Percentiles rank a stretch among this genome's conserved stretches.
These are phyloP conservation scores for Mortierella sp. DNA, from an alignment of 371 early-diverging fungal species.

Conservation along the genomic window DNA sequence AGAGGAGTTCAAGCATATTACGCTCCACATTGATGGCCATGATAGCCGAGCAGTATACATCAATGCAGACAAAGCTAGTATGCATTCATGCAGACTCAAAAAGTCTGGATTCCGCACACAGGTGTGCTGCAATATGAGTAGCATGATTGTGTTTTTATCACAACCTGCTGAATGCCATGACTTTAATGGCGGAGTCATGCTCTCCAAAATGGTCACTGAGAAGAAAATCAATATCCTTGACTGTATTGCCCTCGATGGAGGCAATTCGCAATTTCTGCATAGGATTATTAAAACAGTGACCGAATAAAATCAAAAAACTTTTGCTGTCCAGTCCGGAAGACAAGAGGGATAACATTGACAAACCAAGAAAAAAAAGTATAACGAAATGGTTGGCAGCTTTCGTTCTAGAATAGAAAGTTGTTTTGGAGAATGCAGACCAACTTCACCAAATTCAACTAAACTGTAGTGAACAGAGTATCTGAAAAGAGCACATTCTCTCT, in stretches of 20 bases:
- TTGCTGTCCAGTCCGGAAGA: not conserved
- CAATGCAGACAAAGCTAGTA: no score
- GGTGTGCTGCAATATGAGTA: no score
- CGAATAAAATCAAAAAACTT: not conserved
- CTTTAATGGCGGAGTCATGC: not conserved
- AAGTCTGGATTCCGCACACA: no score
- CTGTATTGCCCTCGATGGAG: conserved; percentile 15
- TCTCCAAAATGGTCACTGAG: not conserved
- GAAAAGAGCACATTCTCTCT: no score
- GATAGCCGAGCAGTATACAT: no score
- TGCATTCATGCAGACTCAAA: no score
- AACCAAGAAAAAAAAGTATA: not conserved
- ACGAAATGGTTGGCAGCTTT: conserved; percentile 1
- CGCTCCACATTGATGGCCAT: no score
- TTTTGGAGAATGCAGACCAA: not conserved
- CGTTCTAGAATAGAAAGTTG: conserved; percentile 1
- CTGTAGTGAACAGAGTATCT: not conserved
- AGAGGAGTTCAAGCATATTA: no score
- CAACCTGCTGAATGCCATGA: not conserved
- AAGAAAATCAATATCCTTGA: not conserved
- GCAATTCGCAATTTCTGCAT: conserved; percentile 8
- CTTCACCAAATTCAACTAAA: not conserved
- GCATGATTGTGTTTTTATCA: no score
- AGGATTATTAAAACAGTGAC: conserved; percentile 1
- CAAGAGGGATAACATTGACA: not conserved